phyloP scores from a whole-genome alignment of 768 basidiomycete genomes.

The Crepidotus variabilis region DNA sequence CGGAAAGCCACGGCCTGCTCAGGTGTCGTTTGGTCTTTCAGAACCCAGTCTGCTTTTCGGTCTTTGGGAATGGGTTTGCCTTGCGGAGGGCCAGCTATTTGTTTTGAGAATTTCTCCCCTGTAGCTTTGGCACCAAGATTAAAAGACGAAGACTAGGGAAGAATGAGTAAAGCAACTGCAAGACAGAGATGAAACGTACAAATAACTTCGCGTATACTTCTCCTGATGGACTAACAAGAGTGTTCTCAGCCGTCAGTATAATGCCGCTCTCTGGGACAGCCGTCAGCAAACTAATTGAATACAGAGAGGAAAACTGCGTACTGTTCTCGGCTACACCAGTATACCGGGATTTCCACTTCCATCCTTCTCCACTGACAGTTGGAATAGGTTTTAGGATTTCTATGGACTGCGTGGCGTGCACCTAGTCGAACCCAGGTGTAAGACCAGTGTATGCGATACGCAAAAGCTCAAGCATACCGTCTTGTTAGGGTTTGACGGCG shows the following conservation, averaged over 20 bases:
- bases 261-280: slow-evolving; percentile 62
- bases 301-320: slow-evolving; percentile 28
- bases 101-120: slow-evolving; percentile 58
- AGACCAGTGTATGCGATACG: not conserved
- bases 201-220: slow-evolving; percentile 60
- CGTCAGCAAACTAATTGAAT: not conserved
- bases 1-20: slow-evolving; percentile 72
- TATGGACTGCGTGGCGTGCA: slow-evolving; percentile 78
- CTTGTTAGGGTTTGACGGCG: slow-evolving; percentile 64
- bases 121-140: slow-evolving; percentile 65
- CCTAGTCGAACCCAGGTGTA: slow-evolving; percentile 31
- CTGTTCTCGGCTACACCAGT: slow-evolving; percentile 81
- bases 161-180: not conserved
- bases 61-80: slow-evolving; percentile 60
- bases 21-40: slow-evolving; percentile 57
- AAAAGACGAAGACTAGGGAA: slow-evolving; percentile 58
- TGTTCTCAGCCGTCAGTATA: slow-evolving; percentile 60
- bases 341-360: slow-evolving; percentile 66
- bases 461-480: slow-evolving; percentile 41
- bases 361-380: slow-evolving; percentile 69
- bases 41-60: slow-evolving; percentile 56
- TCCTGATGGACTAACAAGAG: slow-evolving; percentile 61
- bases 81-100: slow-evolving; percentile 55
- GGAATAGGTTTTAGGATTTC: slow-evolving; percentile 80
- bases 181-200: slow-evolving; percentile 27